These are phyloP conservation scores for Vaccinium myrtillus DNA, from an alignment of 148 eudicot species.

Conservation along the genomic window DNA sequence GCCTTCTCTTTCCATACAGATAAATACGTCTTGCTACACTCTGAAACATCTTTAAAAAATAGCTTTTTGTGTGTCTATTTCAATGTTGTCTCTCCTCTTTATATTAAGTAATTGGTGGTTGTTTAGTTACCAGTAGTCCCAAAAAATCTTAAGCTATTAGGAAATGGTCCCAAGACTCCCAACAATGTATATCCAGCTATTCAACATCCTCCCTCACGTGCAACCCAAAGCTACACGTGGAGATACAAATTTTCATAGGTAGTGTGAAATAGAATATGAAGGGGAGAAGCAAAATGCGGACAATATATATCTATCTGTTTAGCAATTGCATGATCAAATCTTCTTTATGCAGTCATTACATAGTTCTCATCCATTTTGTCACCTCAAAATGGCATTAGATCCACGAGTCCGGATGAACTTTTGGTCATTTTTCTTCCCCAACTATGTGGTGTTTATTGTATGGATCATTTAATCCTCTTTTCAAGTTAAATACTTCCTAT, in stretches of 20 bases:
- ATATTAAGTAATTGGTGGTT: background rate
- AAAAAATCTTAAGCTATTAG: too few species aligned
- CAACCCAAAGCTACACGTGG: too few species aligned
- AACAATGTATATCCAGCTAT: too few species aligned
- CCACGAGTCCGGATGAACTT: background rate
- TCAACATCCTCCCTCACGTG: too few species aligned
- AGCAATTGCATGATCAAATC: background rate
- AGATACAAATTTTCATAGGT: too few species aligned
- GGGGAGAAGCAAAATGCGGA: too few species aligned
- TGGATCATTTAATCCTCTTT: background rate
- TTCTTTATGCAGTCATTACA: background rate
- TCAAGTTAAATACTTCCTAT: too few species aligned
- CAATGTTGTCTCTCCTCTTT: background rate
- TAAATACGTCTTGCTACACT: background rate
- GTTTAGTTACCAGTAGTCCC: too few species aligned
- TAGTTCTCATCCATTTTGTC: background rate
- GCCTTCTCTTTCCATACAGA: too few species aligned
- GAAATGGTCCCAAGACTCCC: too few species aligned
- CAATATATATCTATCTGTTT: too few species aligned
- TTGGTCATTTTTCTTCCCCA: background rate
- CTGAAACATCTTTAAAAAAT: background rate
- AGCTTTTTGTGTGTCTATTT: background rate
- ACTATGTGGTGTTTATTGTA: background rate
- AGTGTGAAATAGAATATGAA: too few species aligned
- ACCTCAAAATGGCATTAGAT: background rate